phyloP scores from a whole-genome alignment of 768 basidiomycete species.

The Boletales sp. region DNA sequence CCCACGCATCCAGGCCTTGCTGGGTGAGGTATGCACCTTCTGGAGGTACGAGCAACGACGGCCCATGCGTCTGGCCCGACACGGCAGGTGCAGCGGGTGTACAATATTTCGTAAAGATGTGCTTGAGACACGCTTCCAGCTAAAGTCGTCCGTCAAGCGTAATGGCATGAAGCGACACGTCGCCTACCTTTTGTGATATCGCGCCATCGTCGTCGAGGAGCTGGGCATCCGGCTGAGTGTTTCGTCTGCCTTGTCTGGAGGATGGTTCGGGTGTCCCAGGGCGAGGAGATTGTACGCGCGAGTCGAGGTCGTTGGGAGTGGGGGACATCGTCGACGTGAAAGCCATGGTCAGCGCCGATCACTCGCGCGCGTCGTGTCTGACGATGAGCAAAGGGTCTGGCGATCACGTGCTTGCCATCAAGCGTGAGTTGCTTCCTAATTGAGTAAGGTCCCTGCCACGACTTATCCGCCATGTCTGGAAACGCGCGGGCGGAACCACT shows the following conservation, averaged over 20 bases:
- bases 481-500: slow-evolving; percentile 58
- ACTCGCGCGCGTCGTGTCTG: slow-evolving; percentile 22
- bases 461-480: slow-evolving; percentile 36
- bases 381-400: slow-evolving; percentile 16
- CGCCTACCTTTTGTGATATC: slow-evolving; percentile 57
- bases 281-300: slow-evolving; percentile 44
- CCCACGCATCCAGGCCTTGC: slow-evolving; percentile 70
- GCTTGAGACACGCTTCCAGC: slow-evolving; percentile 67
- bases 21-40: slow-evolving; percentile 54
- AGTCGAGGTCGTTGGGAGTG: slow-evolving; percentile 6
- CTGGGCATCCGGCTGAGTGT: slow-evolving; percentile 44
- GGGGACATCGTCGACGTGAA: slow-evolving; percentile 10
- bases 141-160: slow-evolving; percentile 19
- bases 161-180: neutral
- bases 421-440: slow-evolving; percentile 9
- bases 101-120: slow-evolving; percentile 80
- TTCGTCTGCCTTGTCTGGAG: slow-evolving; percentile 56
- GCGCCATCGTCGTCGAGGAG: slow-evolving; percentile 70
- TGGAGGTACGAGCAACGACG: slow-evolving; percentile 41
- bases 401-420: slow-evolving; percentile 17
- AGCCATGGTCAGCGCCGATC: slow-evolving; percentile 17
- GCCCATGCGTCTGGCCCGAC: slow-evolving; percentile 18
- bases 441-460: neutral
- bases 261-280: slow-evolving; percentile 62
- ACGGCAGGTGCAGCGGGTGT: slow-evolving; percentile 34